phyloP scores from a whole-genome alignment of 2,329 filamentous ascomycete species.

The Aaosphaeria arxii region DNA sequence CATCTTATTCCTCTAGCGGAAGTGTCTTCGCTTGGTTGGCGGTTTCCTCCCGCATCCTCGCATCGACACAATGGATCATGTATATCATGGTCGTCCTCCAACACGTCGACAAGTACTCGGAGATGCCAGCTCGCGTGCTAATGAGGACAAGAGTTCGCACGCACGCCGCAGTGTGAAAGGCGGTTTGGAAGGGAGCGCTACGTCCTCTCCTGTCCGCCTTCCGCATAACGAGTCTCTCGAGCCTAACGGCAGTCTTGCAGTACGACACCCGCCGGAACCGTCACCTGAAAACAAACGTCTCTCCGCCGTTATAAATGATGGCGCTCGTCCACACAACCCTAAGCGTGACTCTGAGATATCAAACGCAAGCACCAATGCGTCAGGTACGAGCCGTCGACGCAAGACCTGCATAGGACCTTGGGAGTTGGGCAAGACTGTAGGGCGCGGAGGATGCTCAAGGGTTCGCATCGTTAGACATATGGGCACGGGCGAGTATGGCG shows the following conservation, averaged over 20 bases:
- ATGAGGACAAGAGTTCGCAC: slow-evolving; percentile 20
- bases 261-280: slow-evolving; percentile 30
- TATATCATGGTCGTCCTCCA: slow-evolving; percentile 26
- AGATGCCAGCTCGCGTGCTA: slow-evolving; percentile 32
- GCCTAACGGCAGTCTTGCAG: slow-evolving; percentile 41
- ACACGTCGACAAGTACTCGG: slow-evolving; percentile 29
- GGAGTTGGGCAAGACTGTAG: slow-evolving; percentile 85
- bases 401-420: slow-evolving; percentile 87
- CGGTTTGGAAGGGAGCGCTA: slow-evolving; percentile 8
- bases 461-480: slow-evolving; percentile 83
- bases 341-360: slow-evolving; percentile 53
- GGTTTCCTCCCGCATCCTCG: too few relatives aligned
- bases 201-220: slow-evolving; percentile 18
- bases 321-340: slow-evolving; percentile 47
- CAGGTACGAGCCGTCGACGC: slow-evolving; percentile 48
- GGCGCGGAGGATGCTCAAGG: slow-evolving; percentile 83
- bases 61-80: slow-evolving; percentile 24
- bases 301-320: slow-evolving; percentile 49
- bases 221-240: slow-evolving; percentile 47
- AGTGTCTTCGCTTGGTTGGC: too few relatives aligned
- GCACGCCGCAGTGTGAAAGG: slow-evolving; percentile 17
- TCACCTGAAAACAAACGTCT: slow-evolving; percentile 52
- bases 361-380: slow-evolving; percentile 54
- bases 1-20: too few relatives aligned
- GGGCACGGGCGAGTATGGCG: slow-evolving; percentile 74